Evolutionary conservation across 257 asterid species (phyloP), one percentile per base, ranked within the genome.

Genomic region (Nicotiana undulata): DNA sequence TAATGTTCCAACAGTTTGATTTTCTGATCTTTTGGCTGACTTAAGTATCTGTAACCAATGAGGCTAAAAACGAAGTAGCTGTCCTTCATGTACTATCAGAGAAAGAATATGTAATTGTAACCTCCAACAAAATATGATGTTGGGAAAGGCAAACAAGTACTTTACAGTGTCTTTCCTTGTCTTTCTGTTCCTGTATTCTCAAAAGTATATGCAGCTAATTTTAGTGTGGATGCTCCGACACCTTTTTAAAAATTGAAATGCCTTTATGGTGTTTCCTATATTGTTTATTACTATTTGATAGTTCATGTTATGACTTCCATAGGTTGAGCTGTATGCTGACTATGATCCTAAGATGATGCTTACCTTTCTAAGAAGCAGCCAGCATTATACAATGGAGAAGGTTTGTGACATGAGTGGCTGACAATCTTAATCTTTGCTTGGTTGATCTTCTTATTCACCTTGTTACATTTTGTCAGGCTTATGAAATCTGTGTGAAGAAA

Each of bases 321-420:
- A 96, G 99, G 99, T 96, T 82, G 99, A 96, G 89, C 92, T 96
- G 77, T 96, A 96, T 83, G 97, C 97, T 4, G 99, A 93, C 17
- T 94, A 90, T 82, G 98, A 96, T 86, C 89, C 88, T 20, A 91
- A 91, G 88, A 96, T 92, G 98, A 89, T 96, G 79, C 98, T 94
- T 82, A 94, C 97, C 82, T 94, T 96, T 90, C 94, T 96, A 34
- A 92, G 98, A 63, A 96, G 93, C 84, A 94, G 98, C 88, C 98
- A 96, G 90, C 99, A 96, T 90, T 96, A 96, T 86, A 94, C 91
- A 40, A 90, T 96, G 80, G 99, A 94, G 84, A 96, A 94, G 98
- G 99, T 94, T 83, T 70, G 83, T 61, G 52, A 74, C n/a, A 63
- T 63, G n/a, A 51, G 28, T 40, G 70, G 60, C 58, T 82, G 59